These are phyloP conservation scores for Aspergillus sp. DNA, from an alignment of 2,329 filamentous ascomycete species.

Conservation along the genomic window DNA sequence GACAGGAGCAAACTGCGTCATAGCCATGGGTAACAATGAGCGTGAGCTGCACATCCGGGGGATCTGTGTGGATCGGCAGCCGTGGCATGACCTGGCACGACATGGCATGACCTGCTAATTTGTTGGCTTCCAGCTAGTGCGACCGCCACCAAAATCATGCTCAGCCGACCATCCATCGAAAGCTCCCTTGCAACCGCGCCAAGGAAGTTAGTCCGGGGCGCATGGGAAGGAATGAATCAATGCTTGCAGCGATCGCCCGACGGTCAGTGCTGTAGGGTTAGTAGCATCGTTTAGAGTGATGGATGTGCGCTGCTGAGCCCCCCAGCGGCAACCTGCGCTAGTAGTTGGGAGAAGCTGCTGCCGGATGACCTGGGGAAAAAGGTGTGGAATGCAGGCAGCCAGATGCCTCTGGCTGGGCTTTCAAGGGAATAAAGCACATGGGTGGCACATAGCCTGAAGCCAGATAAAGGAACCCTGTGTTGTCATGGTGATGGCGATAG, in stretches of 20 bases:
- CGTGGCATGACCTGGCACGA: conserved; percentile 13
- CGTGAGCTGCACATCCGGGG: not conserved
- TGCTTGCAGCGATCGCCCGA: conserved; percentile 3
- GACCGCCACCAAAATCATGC: conserved; percentile 3
- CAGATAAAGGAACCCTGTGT: not conserved
- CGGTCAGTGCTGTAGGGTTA: not conserved
- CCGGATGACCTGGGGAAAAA: not conserved
- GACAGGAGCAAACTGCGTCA: conserved; percentile 1
- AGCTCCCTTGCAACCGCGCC: conserved; percentile 1
- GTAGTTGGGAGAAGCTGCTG: not conserved
- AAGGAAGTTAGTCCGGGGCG: conserved; percentile 2
- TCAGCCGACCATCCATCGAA: not conserved
- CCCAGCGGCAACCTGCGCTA: not conserved
- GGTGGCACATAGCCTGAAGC: not conserved
- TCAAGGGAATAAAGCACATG: not conserved
- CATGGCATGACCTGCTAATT: conserved; percentile 4
- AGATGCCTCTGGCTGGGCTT: not conserved
- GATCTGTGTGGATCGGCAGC: conserved; percentile 3
- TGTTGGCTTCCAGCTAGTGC: not conserved
- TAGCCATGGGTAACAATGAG: not conserved
- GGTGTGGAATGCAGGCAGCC: not conserved
- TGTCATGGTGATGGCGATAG: not conserved
- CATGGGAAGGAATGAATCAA: not conserved
- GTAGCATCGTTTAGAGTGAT: not conserved
- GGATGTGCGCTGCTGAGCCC: not conserved